These are phyloP conservation scores for Daldinia vernicosa DNA, from an alignment of 495 filamentous ascomycete species.

Conservation along the genomic window DNA sequence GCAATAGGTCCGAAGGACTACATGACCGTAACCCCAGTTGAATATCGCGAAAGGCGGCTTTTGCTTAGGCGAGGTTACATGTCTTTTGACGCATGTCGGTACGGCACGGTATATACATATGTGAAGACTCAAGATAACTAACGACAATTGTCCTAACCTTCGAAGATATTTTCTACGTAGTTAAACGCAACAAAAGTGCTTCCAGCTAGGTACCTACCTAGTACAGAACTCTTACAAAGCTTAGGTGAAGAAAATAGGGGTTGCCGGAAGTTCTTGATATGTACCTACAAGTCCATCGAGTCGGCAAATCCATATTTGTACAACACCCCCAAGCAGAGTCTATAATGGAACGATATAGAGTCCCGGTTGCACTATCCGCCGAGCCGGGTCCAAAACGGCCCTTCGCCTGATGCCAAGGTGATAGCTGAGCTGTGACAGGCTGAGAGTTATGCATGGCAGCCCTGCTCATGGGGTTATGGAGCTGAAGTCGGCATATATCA, in stretches of 20 bases:
- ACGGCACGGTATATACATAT: neutral
- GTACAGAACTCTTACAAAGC: neutral
- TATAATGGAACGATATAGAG: slow-evolving; percentile 5
- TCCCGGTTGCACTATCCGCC: slow-evolving; percentile 20
- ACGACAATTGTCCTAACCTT: neutral
- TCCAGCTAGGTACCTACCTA: neutral
- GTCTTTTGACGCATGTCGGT: neutral
- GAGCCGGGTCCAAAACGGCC: slow-evolving; percentile 24
- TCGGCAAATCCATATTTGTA: slow-evolving; percentile 3
- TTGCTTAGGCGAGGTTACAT: neutral
- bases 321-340: neutral
- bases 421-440: slow-evolving; percentile 36
- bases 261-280: neutral
- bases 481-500: slow-evolving; percentile 17
- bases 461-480: slow-evolving; percentile 20
- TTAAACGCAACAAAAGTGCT: neutral
- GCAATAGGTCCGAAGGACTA: neutral
- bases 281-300: neutral
- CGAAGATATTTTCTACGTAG: neutral
- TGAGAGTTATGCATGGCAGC: slow-evolving; percentile 13
- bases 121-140: neutral
- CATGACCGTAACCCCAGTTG: neutral
- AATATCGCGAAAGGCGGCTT: neutral
- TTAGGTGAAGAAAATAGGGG: neutral
- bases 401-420: slow-evolving; percentile 17